A percentile compares a stretch with the other conserved stretches of the same genome.
Evolutionary conservation across 2,329 filamentous ascomycete species (phyloP).

Genomic region (Phaeosphaeria sp.): DNA sequence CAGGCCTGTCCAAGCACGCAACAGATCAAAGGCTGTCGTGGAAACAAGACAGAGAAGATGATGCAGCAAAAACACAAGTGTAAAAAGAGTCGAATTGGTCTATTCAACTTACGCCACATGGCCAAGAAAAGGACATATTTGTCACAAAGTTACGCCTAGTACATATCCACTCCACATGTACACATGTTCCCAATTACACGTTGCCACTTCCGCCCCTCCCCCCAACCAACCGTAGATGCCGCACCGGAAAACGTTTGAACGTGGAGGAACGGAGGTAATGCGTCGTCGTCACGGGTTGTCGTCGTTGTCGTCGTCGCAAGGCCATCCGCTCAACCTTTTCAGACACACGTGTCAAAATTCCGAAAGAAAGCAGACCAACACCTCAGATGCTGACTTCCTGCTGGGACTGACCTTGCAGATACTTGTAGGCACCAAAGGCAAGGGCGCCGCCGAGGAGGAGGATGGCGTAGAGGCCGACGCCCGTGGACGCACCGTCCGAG

Average conservation of each 20-base stretch:
- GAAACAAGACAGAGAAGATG: too few relatives aligned
- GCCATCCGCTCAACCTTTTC: background rate
- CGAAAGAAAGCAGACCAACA: background rate
- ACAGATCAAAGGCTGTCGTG: too few relatives aligned
- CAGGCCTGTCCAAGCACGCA: too few relatives aligned
- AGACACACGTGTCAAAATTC: background rate
- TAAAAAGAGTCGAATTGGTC: background rate
- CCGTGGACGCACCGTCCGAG: slow-evolving; percentile 63
- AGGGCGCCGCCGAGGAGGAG: slow-evolving; percentile 77
- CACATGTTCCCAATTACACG: background rate
- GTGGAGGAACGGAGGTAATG: background rate
- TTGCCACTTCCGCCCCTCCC: too few relatives aligned
- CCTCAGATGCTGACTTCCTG: slow-evolving; percentile 11
- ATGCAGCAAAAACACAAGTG: background rate
- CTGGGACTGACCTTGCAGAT: slow-evolving; percentile 67
- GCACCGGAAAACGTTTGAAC: background rate
- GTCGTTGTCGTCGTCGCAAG: background rate
- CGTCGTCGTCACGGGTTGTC: background rate
- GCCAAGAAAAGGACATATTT: background rate
- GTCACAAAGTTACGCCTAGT: background rate
- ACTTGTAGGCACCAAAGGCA: slow-evolving; percentile 85
- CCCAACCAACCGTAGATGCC: too few relatives aligned
- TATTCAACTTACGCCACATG: background rate
- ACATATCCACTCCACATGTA: background rate
- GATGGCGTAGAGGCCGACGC: slow-evolving; percentile 81